These are phyloP conservation scores for Lodderomyces pseudojiufengensis DNA, from an alignment of 1,139 yeast genomes.

Conservation along the genomic window DNA sequence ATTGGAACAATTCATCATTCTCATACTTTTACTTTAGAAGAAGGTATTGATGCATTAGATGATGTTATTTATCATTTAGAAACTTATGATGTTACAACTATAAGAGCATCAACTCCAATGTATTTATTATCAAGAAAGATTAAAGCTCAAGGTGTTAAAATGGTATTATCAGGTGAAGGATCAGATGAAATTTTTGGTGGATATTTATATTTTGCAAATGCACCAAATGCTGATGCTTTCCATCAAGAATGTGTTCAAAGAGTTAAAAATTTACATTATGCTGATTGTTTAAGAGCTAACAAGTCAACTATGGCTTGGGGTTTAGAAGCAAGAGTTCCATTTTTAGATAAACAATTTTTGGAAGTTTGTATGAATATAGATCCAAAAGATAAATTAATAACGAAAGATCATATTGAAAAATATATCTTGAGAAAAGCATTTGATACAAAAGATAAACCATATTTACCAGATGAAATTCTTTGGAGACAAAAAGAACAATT, in stretches of 20 bases:
- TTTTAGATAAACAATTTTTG: conserved; percentile 90
- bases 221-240: conserved; percentile 89
- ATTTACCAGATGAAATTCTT: conserved; percentile 91
- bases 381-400: conserved; percentile 87
- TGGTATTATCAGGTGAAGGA: conserved; percentile 99
- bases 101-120: conserved; percentile 99
- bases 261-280: conserved; percentile 93
- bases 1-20: conserved; percentile 97
- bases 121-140: conserved; percentile 91
- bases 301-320: conserved; percentile 99
- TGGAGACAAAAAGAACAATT: conserved; percentile 99
- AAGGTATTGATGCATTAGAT: conserved; percentile 90
- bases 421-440: conserved; percentile 95
- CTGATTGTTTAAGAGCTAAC: conserved; percentile 98
- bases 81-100: conserved; percentile 97
- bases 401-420: conserved; percentile 74
- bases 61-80: conserved; percentile 96
- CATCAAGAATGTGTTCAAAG: conserved; percentile 93
- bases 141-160: conserved; percentile 98
- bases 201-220: conserved; percentile 92
- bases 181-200: conserved; percentile 99
- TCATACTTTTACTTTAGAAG: conserved; percentile 93
- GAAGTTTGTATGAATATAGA: conserved; percentile 92
- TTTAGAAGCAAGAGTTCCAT: conserved; percentile 98
- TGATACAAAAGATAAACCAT: conserved; percentile 82